These are phyloP conservation scores for Brassica napus DNA, from an alignment of 345 rosid genomes.

Conservation along the genomic window DNA sequence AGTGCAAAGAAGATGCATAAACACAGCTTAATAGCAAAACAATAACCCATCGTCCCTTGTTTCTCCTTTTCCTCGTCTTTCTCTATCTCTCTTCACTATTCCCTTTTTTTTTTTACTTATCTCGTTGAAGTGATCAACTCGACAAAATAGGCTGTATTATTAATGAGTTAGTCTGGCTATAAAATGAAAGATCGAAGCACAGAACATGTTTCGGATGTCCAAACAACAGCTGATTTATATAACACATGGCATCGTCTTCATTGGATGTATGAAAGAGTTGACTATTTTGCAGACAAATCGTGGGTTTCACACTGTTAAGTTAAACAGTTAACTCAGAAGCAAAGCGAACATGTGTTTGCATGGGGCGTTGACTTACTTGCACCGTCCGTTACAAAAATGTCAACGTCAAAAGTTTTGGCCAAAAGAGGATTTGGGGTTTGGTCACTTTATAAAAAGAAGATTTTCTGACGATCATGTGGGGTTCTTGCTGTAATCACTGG, in stretches of 20 bases:
- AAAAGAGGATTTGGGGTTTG: neutral
- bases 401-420: neutral
- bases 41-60: constrained; percentile 17
- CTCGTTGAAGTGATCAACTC: neutral
- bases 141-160: neutral
- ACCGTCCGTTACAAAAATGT: constrained; percentile 30
- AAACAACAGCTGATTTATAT: neutral
- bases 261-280: neutral
- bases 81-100: neutral
- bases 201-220: neutral
- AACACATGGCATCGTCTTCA: neutral
- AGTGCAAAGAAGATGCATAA: constrained; percentile 35
- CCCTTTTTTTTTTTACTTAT: neutral
- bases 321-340: constrained; percentile 36
- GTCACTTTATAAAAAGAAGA: constrained; percentile 11
- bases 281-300: constrained; percentile 2
- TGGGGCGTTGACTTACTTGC: constrained; percentile 26
- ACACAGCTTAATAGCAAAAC: constrained; percentile 28
- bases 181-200: neutral
- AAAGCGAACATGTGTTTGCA: constrained; percentile 38
- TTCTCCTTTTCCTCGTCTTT: neutral
- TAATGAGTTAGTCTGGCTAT: neutral
- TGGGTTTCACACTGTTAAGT: constrained; percentile 34
- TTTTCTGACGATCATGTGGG: constrained; percentile 24
- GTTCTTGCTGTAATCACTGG: constrained; percentile 6